Percentiles rank a stretch among this genome's conserved stretches.
Evolutionary conservation across 371 early-diverging fungal genomes (phyloP).

Genomic region (Catenaria anguillulae): DNA sequence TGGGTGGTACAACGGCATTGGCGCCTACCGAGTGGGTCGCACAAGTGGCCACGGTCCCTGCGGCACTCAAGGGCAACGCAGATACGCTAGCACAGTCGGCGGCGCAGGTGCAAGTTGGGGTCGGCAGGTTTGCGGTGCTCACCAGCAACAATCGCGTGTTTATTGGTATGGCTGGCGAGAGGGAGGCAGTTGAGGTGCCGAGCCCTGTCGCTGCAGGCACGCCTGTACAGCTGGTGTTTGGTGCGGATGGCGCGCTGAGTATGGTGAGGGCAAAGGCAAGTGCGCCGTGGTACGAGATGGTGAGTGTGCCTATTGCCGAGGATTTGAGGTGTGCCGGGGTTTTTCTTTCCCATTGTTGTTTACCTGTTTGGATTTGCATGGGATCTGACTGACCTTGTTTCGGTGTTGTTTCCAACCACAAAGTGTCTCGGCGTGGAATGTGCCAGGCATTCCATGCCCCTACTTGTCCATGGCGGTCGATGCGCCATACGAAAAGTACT

Average conservation of each 20-base stretch:
- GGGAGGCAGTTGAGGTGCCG: background rate
- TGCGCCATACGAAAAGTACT: background rate
- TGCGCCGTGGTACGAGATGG: background rate
- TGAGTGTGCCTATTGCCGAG: background rate
- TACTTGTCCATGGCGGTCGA: background rate
- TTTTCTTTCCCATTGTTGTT: too few species aligned
- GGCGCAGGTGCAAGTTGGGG: background rate
- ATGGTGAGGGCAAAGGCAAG: background rate
- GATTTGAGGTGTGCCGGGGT: too few species aligned
- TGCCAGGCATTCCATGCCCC: background rate
- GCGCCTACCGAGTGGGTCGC: conserved; percentile 11
- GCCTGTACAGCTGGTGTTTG: background rate
- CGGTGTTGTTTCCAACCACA: too few species aligned
- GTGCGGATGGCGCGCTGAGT: background rate
- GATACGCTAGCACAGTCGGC: too few species aligned
- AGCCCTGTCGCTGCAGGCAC: too few species aligned
- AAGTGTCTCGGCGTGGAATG: background rate
- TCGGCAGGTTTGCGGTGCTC: conserved; percentile 12
- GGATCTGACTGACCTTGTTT: too few species aligned
- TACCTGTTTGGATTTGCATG: too few species aligned
- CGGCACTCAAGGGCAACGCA: background rate
- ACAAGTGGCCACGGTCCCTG: conserved; percentile 7
- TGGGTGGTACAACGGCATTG: background rate
- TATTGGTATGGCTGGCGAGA: background rate
- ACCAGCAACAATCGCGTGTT: conserved; percentile 15